Base-by-base conservation (phyloP, 371 early-diverging fungal genomes). In the Lichtheimia ramosa region DNA sequence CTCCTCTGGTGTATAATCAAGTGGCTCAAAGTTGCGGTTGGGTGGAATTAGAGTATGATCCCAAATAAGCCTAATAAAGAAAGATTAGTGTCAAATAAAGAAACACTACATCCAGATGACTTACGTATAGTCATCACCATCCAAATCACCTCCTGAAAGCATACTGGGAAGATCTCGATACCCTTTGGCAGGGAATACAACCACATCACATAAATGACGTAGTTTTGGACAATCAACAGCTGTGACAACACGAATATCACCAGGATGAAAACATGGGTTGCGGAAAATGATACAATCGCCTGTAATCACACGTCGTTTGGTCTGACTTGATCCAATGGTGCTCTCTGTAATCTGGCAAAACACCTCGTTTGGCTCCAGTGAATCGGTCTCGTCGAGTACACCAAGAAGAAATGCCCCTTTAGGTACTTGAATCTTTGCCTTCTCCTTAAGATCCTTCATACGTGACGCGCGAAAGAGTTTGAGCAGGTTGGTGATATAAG, bases 91-190 rank as follows among this genome's bases (percentile, higher is more conserved):
- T 27, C 5, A 40, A 41, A 24, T 4, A 25, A 43, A 43, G 7
- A 18, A 25, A 2, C 2, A 6, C n/a, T n/a, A n/a, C n/a, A 7
- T 14, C 54, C 14, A 39, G 18, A 8, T 3, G 18, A 55, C 70
- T 66, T 69, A 75, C 69, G 81, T 82, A 53, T 81, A 87, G 23
- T 88, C 86, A 74, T 96, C 96, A 13, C 94, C 94, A 65, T 94
- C 96, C 8, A 96, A 66, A 74, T 96, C 96, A 0, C 90, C 90
- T 18, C 94, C 94, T 43, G 88, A 83, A 57, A 89, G 84, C 89
- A 87, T 85, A 63, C 89, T 90, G 0, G 93, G 89, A 14, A 91
- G 66, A 48, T 89, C 89, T 20, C 92, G 75, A 4, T 63, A 52
- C 0, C 96, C 96, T 54, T 85, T 76, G n/a, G 86, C 75, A 28